Evolutionary conservation across 495 filamentous ascomycete genomes (phyloP), one percentile per base, ranked within the genome.

Genomic region (Usnea hakonensis): DNA sequence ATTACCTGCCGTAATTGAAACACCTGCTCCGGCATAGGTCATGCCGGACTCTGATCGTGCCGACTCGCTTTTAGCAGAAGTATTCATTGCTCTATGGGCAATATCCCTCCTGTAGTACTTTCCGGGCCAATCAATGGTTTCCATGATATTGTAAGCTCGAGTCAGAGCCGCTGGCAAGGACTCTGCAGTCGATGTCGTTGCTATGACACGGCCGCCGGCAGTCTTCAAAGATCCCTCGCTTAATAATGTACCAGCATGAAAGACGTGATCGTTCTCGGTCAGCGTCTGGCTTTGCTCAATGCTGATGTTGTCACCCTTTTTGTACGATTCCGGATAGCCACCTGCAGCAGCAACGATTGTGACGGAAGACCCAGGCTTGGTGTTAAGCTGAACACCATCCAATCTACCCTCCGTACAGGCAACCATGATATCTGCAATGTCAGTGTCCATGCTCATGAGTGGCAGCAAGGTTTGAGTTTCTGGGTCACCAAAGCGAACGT

Each of bases 21-120:
- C 94, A 55, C 94, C 94, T 13, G 94, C 88, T 46, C 84, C 77
- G n/a, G 92, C 93, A 74, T 98, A 98, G 21, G 93, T 97, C 57
- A 98, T 58, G 78, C 75, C 61, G 62, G 60, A 59, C 64, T 61
- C 55, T 70, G n/a, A n/a, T 61, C 21, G 44, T n/a, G 16, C 16
- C 5, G 17, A 36, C 35, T 36, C 35, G 6, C 11, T 36, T 36
- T 36, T 36, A 5, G 35, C 35, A 6, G 44, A 5, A 28, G 44
- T 6, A n/a, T n/a, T n/a, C n/a, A n/a, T n/a, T n/a, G 44, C 44
- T 16, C 16, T 50, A 6, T n/a, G 44, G 46, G 90, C 94, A 72
- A 98, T 97, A 69, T 98, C 94, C 72, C 84, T 90, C 68, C 94
- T 84, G 77, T 84, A 96, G 75, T 92, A 89, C 91, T 96, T 96